phyloP scores from a whole-genome alignment of 805 yeast genomes.

The Yamadazyma akitaensis region DNA sequence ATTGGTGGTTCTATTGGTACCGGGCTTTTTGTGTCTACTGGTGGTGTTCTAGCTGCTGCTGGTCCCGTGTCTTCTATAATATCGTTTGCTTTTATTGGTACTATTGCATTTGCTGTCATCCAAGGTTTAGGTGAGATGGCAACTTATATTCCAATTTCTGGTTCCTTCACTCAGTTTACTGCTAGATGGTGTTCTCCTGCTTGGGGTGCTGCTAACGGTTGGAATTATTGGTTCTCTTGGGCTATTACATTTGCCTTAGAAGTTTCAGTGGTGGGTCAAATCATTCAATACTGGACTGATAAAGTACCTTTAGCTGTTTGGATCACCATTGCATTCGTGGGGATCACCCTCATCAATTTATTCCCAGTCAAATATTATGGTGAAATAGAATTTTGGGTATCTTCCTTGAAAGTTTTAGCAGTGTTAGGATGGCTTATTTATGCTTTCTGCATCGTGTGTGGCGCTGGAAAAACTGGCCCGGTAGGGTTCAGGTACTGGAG shows the following conservation, averaged over 20 bases:
- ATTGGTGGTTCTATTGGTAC: slow-evolving; percentile 81
- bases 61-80: slow-evolving; percentile 72
- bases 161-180: slow-evolving; percentile 69
- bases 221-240: slow-evolving; percentile 78
- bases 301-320: slow-evolving; percentile 71
- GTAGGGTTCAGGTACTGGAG: slow-evolving; percentile 81
- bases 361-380: slow-evolving; percentile 71
- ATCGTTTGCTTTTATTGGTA: slow-evolving; percentile 63
- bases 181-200: slow-evolving; percentile 68
- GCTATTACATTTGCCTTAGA: slow-evolving; percentile 74
- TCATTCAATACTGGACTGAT: slow-evolving; percentile 61
- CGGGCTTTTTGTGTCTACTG: slow-evolving; percentile 67
- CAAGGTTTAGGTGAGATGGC: slow-evolving; percentile 82
- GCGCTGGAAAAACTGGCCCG: slow-evolving; percentile 67
- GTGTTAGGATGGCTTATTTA: slow-evolving; percentile 68
- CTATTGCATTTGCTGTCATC: slow-evolving; percentile 62
- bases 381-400: slow-evolving; percentile 74
- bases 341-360: slow-evolving; percentile 52
- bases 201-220: slow-evolving; percentile 68
- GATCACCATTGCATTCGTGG: slow-evolving; percentile 63
- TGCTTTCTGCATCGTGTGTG: slow-evolving; percentile 69
- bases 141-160: slow-evolving; percentile 66
- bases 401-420: slow-evolving; percentile 62
- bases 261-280: slow-evolving; percentile 66
- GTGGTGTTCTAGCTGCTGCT: slow-evolving; percentile 50